These are phyloP conservation scores for Cenococcum geophilum DNA, from an alignment of 495 filamentous ascomycete genomes.

Conservation along the genomic window DNA sequence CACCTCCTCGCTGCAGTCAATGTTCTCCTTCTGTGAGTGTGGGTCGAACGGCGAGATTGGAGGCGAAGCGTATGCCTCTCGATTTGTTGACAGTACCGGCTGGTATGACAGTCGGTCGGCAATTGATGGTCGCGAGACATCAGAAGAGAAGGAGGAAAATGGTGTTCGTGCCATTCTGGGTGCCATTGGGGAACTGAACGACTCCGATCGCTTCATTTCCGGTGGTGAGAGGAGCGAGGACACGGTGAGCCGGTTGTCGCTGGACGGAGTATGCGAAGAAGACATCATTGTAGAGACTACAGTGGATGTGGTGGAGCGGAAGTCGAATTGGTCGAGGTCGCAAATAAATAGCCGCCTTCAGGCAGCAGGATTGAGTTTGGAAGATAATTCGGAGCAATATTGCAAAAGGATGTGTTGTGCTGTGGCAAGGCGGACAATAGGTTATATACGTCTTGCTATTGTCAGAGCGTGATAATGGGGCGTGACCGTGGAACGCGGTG, in stretches of 20 bases:
- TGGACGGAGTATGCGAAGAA: conserved; percentile 21
- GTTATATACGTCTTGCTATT: conserved; percentile 3
- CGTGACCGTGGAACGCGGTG: conserved; percentile 26
- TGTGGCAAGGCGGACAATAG: conserved; percentile 20
- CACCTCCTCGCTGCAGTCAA: conserved; percentile 10
- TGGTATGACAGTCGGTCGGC: conserved; percentile 11
- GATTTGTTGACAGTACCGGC: conserved; percentile 11
- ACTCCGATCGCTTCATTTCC: conserved; percentile 29
- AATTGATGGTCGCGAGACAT: conserved; percentile 13
- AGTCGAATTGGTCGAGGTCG: neutral
- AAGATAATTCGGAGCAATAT: neutral
- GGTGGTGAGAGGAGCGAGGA: conserved; percentile 32
- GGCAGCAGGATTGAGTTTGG: neutral
- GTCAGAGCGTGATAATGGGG: conserved; percentile 21
- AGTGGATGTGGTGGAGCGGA: neutral
- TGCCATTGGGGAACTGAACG: conserved; percentile 25
- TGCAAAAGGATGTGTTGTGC: neutral
- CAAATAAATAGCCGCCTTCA: neutral
- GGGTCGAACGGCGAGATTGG: conserved; percentile 29
- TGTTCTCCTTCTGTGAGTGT: conserved; percentile 33
- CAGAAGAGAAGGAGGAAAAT: conserved; percentile 28
- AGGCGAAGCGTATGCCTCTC: conserved; percentile 28
- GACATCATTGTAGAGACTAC: conserved; percentile 22
- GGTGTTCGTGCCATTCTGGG: conserved; percentile 21
- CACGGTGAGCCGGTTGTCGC: conserved; percentile 25